Conservation (phyloP, 2,329 filamentous ascomycete genomes). For the Exophiala lecanii-corni region DNA sequence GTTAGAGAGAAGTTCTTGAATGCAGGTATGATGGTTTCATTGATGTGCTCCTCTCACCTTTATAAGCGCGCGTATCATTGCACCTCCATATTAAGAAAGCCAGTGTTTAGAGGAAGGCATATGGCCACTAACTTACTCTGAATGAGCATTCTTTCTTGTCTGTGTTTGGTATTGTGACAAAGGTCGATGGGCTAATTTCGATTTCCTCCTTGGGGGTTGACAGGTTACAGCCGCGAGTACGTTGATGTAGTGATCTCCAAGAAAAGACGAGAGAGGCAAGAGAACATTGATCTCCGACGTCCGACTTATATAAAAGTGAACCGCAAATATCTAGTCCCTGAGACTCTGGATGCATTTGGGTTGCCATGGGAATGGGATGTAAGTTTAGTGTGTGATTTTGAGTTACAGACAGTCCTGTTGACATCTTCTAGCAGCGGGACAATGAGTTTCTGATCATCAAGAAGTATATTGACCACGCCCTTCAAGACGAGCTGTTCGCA, state of each 20-base stretch:
- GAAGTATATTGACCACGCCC: constrained; percentile 64
- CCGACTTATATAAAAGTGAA: constrained; percentile 46
- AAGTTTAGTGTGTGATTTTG: too few relatives aligned
- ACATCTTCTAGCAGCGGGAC: constrained; percentile 48
- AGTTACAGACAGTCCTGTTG: too few relatives aligned
- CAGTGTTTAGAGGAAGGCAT: too few relatives aligned
- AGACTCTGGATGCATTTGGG: constrained; percentile 43
- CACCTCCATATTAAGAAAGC: too few relatives aligned
- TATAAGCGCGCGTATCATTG: too few relatives aligned
- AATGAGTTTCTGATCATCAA: constrained; percentile 69
- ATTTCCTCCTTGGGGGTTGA: constrained; percentile 17
- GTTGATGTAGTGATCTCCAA: constrained; percentile 40
- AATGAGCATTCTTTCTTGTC: neutral
- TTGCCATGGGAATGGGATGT: constrained; percentile 45
- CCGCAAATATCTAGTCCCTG: constrained; percentile 42
- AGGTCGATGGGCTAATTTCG: constrained; percentile 7
- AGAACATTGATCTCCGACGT: constrained; percentile 25
- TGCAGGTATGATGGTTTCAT: constrained; percentile 23
- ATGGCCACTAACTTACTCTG: neutral
- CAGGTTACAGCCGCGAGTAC: constrained; percentile 37
- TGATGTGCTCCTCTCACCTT: too few relatives aligned
- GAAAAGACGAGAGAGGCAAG: constrained; percentile 31
- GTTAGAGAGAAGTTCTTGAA: constrained; percentile 35
- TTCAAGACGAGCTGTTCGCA: constrained; percentile 68
- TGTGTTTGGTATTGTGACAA: too few relatives aligned